A percentile compares a stretch with the other conserved stretches of the same genome.
phyloP scores from a whole-genome alignment of 768 basidiomycete species.

The Agaricus blazei region DNA sequence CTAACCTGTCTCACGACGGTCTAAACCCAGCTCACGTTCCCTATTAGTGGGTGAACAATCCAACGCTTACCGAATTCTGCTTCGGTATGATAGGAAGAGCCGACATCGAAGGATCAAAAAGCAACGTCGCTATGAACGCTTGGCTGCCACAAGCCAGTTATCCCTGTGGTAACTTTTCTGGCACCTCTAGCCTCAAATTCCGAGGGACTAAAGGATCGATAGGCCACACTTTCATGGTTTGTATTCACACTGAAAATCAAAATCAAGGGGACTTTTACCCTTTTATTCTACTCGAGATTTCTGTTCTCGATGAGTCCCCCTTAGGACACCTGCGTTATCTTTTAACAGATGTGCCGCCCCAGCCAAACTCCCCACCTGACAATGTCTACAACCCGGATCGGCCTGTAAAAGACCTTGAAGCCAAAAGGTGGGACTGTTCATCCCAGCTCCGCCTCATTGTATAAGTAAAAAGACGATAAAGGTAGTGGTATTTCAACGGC shows the following conservation, averaged over 20 bases:
- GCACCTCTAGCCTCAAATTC: slow-evolving; percentile 79
- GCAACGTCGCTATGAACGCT: slow-evolving; percentile 81
- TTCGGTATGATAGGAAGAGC: slow-evolving; percentile 80
- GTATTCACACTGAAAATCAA: slow-evolving; percentile 80
- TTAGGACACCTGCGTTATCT: slow-evolving; percentile 79
- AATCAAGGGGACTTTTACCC: slow-evolving; percentile 78
- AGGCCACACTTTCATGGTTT: slow-evolving; percentile 82
- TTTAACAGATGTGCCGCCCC: slow-evolving; percentile 79
- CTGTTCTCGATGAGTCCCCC: slow-evolving; percentile 74
- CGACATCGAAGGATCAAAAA: slow-evolving; percentile 81
- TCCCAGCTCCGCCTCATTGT: slow-evolving; percentile 69
- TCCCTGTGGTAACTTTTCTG: slow-evolving; percentile 77
- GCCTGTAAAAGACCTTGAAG: slow-evolving; percentile 62
- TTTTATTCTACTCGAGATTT: slow-evolving; percentile 78
- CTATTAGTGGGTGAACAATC: slow-evolving; percentile 78
- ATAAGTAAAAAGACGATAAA: slow-evolving; percentile 79
- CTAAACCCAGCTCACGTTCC: slow-evolving; percentile 81
- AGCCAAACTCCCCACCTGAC: slow-evolving; percentile 82
- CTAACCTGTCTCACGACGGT: slow-evolving; percentile 83
- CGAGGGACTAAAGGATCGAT: slow-evolving; percentile 79
- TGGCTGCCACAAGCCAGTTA: slow-evolving; percentile 80
- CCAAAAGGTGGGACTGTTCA: slow-evolving; percentile 67
- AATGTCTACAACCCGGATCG: slow-evolving; percentile 71
- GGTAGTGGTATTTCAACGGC: slow-evolving; percentile 80
- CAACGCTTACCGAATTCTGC: slow-evolving; percentile 78